Percentiles rank a stretch among this genome's conserved stretches.
phyloP scores from a whole-genome alignment of 495 filamentous ascomycete genomes.

The Margaritispora aquatica region DNA sequence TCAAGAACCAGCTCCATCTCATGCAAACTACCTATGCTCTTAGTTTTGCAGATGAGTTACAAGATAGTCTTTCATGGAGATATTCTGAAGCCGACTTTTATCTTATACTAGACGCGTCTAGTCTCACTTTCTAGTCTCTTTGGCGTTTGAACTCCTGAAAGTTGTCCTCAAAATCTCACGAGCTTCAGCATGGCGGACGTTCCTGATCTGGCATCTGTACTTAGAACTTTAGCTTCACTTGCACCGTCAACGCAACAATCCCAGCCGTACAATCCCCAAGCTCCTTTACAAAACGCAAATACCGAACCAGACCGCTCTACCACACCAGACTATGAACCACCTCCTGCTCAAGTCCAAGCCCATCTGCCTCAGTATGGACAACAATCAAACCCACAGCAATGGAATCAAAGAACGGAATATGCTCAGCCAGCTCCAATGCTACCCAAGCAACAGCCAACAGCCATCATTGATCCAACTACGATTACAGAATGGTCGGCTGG shows the following conservation, averaged over 20 bases:
- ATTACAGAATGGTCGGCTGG: constrained; percentile 63
- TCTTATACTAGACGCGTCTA: too few species aligned
- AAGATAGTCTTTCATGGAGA: too few species aligned
- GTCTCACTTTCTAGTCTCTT: background rate
- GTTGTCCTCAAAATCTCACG: background rate
- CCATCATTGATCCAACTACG: constrained; percentile 40
- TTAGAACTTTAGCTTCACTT: constrained; percentile 42
- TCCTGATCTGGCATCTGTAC: constrained; percentile 46
- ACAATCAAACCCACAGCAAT: background rate
- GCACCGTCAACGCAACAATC: constrained; percentile 23
- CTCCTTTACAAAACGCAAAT: background rate
- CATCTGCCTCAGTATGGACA: background rate
- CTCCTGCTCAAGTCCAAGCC: constrained; percentile 1
- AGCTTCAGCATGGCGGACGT: constrained; percentile 8
- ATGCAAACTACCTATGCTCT: background rate
- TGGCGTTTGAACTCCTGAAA: too few species aligned
- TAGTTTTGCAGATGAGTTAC: too few species aligned
- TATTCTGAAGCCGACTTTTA: too few species aligned
- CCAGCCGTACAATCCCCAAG: background rate
- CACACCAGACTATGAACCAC: constrained; percentile 12
- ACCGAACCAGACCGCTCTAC: constrained; percentile 7
- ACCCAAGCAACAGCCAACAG: background rate
- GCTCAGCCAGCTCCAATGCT: constrained; percentile 5
- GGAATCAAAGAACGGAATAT: background rate
- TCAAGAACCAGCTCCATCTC: background rate